A percentile compares a stretch with the other conserved stretches of the same genome.
Evolutionary conservation across 257 asterid species (phyloP).

Genomic region (Solanum verrucosum): DNA sequence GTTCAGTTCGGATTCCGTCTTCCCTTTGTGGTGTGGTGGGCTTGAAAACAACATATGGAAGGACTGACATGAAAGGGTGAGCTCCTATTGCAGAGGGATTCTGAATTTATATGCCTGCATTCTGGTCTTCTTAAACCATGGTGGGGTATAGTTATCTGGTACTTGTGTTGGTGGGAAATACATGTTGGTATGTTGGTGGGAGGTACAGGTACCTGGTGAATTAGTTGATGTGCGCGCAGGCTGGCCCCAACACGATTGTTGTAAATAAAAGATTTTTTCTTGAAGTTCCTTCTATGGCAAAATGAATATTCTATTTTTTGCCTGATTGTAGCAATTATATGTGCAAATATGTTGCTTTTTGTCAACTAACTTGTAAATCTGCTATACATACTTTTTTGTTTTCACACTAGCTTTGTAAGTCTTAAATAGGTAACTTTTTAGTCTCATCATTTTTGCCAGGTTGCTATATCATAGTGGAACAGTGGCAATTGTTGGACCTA

Average conservation of each 20-base stretch:
- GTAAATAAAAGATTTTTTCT: neutral
- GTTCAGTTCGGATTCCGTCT: slow-evolving; percentile 92
- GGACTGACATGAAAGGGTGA: slow-evolving; percentile 85
- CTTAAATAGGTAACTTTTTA: neutral
- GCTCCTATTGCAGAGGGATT: neutral
- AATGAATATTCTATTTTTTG: no score
- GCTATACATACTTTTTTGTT: neutral
- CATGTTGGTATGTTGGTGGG: neutral
- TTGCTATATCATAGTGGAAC: neutral
- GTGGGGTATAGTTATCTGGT: neutral
- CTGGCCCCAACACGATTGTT: neutral
- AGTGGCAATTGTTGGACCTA: neutral
- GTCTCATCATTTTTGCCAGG: neutral
- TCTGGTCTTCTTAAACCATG: neutral
- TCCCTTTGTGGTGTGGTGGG: slow-evolving; percentile 97
- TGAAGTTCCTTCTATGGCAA: neutral
- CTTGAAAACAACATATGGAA: slow-evolving; percentile 79
- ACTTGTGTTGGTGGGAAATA: neutral
- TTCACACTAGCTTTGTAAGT: neutral
- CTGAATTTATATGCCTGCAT: neutral
- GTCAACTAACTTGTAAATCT: neutral
- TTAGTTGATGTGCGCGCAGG: fast-evolving
- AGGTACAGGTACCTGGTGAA: neutral
- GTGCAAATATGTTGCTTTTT: neutral
- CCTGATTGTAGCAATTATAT: neutral